Conservation (phyloP, 2,329 filamentous ascomycete genomes). For the Talaromyces sp. region DNA sequence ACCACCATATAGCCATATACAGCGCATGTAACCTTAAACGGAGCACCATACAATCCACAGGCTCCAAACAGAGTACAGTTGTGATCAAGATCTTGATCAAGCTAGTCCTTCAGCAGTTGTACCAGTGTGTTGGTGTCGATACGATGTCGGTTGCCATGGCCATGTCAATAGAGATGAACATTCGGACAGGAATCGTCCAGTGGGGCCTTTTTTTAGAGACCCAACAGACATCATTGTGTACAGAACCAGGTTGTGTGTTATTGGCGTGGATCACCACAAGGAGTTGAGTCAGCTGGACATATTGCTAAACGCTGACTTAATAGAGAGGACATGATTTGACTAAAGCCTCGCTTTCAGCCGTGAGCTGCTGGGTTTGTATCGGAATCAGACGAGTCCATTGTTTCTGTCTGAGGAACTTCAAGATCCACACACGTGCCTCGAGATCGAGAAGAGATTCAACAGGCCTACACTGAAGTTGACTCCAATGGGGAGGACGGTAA, state of each 20-base stretch:
- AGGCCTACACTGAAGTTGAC: constrained; percentile 9
- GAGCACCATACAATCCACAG: constrained; percentile 24
- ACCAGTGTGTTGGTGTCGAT: constrained; percentile 19
- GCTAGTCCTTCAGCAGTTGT: constrained; percentile 22
- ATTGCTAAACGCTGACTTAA: constrained; percentile 12
- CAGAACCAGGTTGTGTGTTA: constrained; percentile 22
- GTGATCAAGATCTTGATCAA: constrained; percentile 24
- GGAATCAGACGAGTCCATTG: constrained; percentile 12
- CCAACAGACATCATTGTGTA: constrained; percentile 26
- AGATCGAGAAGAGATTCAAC: constrained; percentile 19
- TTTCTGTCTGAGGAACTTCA: not conserved
- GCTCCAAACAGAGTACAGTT: constrained; percentile 25
- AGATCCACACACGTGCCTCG: constrained; percentile 15
- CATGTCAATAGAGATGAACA: constrained; percentile 18
- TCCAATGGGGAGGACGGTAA: constrained; percentile 19
- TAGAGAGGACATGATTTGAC: constrained; percentile 22
- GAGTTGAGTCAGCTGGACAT: constrained; percentile 8
- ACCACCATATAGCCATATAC: constrained; percentile 25
- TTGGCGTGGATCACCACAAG: constrained; percentile 12
- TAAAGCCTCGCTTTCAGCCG: constrained; percentile 22
- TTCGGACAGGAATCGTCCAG: constrained; percentile 26
- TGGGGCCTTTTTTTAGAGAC: constrained; percentile 18
- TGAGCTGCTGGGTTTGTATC: constrained; percentile 16
- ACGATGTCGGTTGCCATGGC: constrained; percentile 16
- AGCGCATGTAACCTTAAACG: constrained; percentile 27